Evolutionary conservation across 1,284 basidiomycete genomes (phyloP), one percentile per base, ranked within the genome.

Genomic region (Thelephora terrestris): DNA sequence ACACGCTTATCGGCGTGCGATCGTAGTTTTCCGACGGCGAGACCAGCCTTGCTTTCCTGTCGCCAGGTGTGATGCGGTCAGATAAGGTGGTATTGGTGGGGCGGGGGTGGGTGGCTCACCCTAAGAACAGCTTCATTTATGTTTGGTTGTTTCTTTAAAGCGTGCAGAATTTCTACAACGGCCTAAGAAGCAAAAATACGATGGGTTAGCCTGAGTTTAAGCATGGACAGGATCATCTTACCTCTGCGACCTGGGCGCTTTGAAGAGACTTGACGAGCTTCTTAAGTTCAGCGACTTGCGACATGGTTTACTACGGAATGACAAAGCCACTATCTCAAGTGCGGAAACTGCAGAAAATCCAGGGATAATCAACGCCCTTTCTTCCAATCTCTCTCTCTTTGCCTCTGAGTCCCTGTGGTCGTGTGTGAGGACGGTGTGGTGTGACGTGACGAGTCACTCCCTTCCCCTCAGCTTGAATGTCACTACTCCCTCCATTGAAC

Each of bases 1-100:
- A 98, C 79, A 18, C 79, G 75, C 58, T 86, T 85, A 17, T 80
- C 73, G 0, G 77, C 65, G 62, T 92, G 80, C 25, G 76, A 75
- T 42, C 94, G 79, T 23, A 97, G 73, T 69, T 96, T 97, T 45
- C 92, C 93, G 2, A 98, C 89, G 0, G 91, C 89, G 10, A 96
- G 72, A 51, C 94, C 94, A 4, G 89, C 90, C 69, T 90, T 92
- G 59, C 90, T 92, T 64, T 91, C 88, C 89, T 91, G 59, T 29
- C 25, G 7, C 2, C 34, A 43, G 39, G 40, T 24, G 43, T 25
- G 43, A 29, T 35, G 43, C 25, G 23, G 45, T 25, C 18, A 40
- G 29, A 12, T 14, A 12, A 12, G 29, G 7, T 6, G 9, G 29
- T 10, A 32, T 32, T 43, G 23, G 56, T 62, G 56, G 58, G 66